These are phyloP conservation scores for Chlamydomonas sp. DNA, from an alignment of 139 green algal genomes.

Conservation along the genomic window DNA sequence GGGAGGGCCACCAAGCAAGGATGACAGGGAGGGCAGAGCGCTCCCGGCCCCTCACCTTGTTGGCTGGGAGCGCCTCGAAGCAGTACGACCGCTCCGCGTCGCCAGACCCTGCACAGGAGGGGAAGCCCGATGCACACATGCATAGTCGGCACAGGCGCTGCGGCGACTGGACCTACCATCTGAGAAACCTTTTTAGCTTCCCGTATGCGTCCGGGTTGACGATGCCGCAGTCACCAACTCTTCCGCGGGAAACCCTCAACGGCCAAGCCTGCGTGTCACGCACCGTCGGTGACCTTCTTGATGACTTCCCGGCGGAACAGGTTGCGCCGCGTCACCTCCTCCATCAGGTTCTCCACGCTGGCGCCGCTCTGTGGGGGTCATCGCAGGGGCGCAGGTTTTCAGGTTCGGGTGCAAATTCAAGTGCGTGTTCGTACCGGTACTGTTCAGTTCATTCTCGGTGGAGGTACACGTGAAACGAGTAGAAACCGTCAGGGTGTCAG, in stretches of 20 bases:
- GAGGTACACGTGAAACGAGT: too few species aligned
- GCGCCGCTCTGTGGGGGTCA: slow-evolving; percentile 55
- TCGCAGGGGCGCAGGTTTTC: slow-evolving; percentile 8
- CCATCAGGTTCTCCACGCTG: slow-evolving; percentile 73
- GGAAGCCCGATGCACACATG: neutral
- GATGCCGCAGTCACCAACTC: too few species aligned
- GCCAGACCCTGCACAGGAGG: slow-evolving; percentile 50
- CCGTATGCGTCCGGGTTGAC: too few species aligned
- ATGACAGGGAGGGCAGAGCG: neutral
- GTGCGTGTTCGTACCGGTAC: too few species aligned
- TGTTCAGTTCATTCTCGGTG: too few species aligned
- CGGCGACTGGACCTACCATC: too few species aligned
- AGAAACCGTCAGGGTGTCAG: too few species aligned
- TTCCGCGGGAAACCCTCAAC: too few species aligned
- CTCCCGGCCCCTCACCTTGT: slow-evolving; percentile 38
- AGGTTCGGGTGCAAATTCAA: too few species aligned
- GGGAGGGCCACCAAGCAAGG: neutral
- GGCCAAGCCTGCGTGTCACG: too few species aligned
- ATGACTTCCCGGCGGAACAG: slow-evolving; percentile 87
- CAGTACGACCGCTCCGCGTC: slow-evolving; percentile 78
- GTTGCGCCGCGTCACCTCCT: slow-evolving; percentile 76
- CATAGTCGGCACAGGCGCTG: too few species aligned
- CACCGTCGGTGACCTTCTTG: slow-evolving; percentile 62
- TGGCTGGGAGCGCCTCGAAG: slow-evolving; percentile 66
- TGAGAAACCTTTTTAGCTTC: too few species aligned